Evolutionary conservation across 108 stramenopile species (phyloP), one percentile per base, ranked within the genome.

Genomic region (Stephanodiscus triporus): DNA sequence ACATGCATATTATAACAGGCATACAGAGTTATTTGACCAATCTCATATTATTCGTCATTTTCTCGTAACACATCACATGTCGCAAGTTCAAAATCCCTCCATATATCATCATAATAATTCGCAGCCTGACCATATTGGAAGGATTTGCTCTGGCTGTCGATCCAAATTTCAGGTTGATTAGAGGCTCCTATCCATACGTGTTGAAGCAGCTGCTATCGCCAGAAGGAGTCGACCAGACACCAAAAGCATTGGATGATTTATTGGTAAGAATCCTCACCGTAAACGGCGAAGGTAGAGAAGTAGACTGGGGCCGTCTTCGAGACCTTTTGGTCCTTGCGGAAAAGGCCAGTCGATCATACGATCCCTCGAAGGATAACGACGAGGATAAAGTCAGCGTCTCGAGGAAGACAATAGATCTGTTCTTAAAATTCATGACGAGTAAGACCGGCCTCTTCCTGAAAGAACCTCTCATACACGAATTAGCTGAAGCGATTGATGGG

Each of bases 181-280:
- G 94, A 53, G 97, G 97, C n/a, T 87, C 95, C 6, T 97, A 97
- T 80, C 96, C 96, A n/a, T 97, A 94, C 72, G 89, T 97, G 6
- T 73, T 94, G 73, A 71, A 78, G n/a, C 89, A 88, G 62, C 50
- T 95, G 22, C 68, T 94, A 32, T 80, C 84, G 6, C 85, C 85
- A 26, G 88, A 91, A 57, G 78, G 68, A 37, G 57, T 80, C 20
- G 76, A 76, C 7, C 63, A 82, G 14, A 87, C 86, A 7, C 92
- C 92, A 3, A 87, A 70, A 61, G 86, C 92, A 23, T 67, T 93
- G 9, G 72, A 85, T 50, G 84, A 86, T n/a, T 77, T 93, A 13
- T 54, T 93, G 61, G 72, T 89, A 37, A 77, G 89, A 29, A 66
- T 93, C 17, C 56, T 93, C 38, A 93, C 92, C 1, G 82, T 93